A percentile compares a stretch with the other conserved stretches of the same genome.
These are phyloP conservation scores for Mycosarcoma maydis DNA, from an alignment of 1,284 basidiomycete species.

Conservation along the genomic window DNA sequence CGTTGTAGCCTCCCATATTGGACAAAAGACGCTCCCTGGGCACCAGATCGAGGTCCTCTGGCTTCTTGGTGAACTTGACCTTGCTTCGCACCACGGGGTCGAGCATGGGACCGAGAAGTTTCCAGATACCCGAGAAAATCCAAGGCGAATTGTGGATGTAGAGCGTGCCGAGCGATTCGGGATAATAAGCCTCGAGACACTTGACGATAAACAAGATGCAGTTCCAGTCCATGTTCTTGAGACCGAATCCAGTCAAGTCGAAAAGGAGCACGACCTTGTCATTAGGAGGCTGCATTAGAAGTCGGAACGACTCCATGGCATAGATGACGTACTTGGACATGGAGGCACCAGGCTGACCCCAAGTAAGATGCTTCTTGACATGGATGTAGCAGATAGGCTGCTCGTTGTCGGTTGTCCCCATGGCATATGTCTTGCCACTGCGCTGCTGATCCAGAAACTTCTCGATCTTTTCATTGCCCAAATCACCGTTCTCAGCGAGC, in stretches of 20 bases:
- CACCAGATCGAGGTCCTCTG: slow-evolving; percentile 59
- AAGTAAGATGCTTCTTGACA: slow-evolving; percentile 60
- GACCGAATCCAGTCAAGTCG: slow-evolving; percentile 65
- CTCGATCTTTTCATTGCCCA: slow-evolving; percentile 63
- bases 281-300: slow-evolving; percentile 64
- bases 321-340: slow-evolving; percentile 67
- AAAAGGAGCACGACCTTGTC: slow-evolving; percentile 67
- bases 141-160: slow-evolving; percentile 68
- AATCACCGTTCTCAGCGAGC: slow-evolving; percentile 66
- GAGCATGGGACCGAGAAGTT: slow-evolving; percentile 63
- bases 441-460: slow-evolving; percentile 67
- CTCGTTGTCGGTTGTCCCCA: slow-evolving; percentile 64
- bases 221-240: slow-evolving; percentile 64
- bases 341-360: slow-evolving; percentile 64
- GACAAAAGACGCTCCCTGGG: slow-evolving; percentile 52
- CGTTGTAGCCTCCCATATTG: slow-evolving; percentile 51
- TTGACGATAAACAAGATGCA: slow-evolving; percentile 59
- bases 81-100: slow-evolving; percentile 64
- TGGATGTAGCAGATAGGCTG: slow-evolving; percentile 66
- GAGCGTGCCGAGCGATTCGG: slow-evolving; percentile 66
- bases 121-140: slow-evolving; percentile 68
- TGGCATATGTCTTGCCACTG: slow-evolving; percentile 65
- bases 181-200: slow-evolving; percentile 67
- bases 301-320: slow-evolving; percentile 66
- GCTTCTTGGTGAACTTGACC: slow-evolving; percentile 62